phyloP scores from a whole-genome alignment of 78 protist genomes.

The Dictyostelium citrinum region DNA sequence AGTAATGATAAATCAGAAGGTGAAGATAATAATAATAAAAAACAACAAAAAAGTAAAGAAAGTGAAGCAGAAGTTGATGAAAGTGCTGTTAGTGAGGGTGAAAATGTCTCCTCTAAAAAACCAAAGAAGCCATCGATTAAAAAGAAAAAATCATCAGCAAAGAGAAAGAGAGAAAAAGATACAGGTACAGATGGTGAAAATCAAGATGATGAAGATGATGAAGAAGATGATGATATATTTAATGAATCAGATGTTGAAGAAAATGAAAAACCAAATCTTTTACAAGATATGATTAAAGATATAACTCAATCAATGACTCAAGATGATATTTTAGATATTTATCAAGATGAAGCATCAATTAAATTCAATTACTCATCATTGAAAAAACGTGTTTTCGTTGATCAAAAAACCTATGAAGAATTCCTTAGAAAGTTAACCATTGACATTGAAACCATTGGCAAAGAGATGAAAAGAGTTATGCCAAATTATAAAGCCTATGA shows the following conservation, averaged over 20 bases:
- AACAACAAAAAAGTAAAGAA: background rate
- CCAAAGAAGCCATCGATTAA: background rate
- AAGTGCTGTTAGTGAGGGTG: background rate
- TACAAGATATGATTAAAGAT: background rate
- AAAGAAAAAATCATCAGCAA: constrained; percentile 9
- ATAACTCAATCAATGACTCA: background rate
- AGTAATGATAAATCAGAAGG: constrained; percentile 14
- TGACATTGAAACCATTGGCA: background rate
- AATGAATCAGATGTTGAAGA: background rate
- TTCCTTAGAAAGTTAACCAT: background rate
- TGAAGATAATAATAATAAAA: background rate
- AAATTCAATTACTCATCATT: background rate
- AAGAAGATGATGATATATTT: constrained; percentile 19
- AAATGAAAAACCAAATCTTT: background rate
- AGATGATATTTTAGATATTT: background rate
- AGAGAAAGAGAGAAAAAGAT: background rate
- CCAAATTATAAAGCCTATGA: constrained; percentile 71
- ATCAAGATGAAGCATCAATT: background rate
- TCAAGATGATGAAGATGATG: background rate
- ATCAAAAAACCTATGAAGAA: constrained; percentile 3
- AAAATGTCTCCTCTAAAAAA: background rate
- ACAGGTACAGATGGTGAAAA: background rate
- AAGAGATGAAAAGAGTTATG: background rate
- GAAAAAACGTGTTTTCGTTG: background rate
- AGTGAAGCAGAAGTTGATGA: background rate